Evolutionary conservation across 1,284 basidiomycete genomes (phyloP).

Genomic region (Puccinia novopanici): DNA sequence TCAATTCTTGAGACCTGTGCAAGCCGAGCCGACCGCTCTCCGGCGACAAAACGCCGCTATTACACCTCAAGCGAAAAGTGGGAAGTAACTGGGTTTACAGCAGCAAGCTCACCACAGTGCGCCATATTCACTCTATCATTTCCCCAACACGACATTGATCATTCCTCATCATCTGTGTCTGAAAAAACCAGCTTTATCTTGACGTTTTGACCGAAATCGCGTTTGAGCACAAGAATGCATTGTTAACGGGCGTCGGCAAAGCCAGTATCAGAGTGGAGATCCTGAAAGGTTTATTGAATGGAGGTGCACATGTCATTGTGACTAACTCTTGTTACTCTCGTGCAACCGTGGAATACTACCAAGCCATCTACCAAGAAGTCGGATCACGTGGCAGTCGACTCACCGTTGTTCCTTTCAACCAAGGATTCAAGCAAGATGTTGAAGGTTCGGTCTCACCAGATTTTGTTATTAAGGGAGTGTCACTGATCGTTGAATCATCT

Average conservation of each 20-base stretch:
- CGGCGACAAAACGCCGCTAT: constrained; percentile 86
- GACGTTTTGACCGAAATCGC: constrained; percentile 97
- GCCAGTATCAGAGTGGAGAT: too few species aligned
- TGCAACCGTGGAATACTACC: too few species aligned
- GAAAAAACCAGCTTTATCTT: constrained; percentile 64
- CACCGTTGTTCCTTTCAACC: too few species aligned
- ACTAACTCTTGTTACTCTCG: constrained; percentile 95
- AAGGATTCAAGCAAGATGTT: constrained; percentile 94
- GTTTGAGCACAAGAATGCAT: constrained; percentile 98
- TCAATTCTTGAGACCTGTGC: constrained; percentile 87
- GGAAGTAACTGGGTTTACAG: constrained; percentile 94
- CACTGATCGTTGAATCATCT: neutral
- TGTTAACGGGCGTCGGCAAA: too few species aligned
- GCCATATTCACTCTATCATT: constrained; percentile 61
- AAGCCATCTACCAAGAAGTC: too few species aligned
- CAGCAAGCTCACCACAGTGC: constrained; percentile 76
- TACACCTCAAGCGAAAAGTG: constrained; percentile 96
- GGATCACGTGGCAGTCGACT: too few species aligned
- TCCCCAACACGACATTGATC: constrained; percentile 61
- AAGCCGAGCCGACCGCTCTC: constrained; percentile 71
- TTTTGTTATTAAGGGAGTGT: neutral
- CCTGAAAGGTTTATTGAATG: constrained; percentile 91
- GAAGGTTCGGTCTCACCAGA: constrained; percentile 62
- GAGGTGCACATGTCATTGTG: constrained; percentile 92
- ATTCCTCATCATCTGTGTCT: constrained; percentile 72